Evolutionary conservation across 1,139 yeast species (phyloP), one percentile per base, ranked within the genome.

Genomic region (Pneumocystis canis): DNA sequence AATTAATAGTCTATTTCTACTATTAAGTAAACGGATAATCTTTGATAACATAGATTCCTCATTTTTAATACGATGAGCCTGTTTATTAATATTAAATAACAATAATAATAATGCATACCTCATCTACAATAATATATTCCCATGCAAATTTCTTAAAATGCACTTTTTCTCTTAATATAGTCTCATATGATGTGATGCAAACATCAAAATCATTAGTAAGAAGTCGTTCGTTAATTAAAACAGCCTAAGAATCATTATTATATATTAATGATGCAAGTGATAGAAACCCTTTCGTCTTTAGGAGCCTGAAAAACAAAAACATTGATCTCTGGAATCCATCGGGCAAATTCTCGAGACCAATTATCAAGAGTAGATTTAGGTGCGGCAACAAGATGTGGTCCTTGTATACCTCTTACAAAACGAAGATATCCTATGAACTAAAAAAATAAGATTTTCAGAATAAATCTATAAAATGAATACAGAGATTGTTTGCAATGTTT

Each of bases 301-400:
- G 82, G 83, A 62, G 98, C 98, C 71, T 89, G 96, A 39, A 92
- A 74, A 1, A 90, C 89, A 59, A 89, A 79, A 0, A 87, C 89
- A 66, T 85, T 84, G 7, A 92, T 94, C n/a, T 89, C 96, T 0
- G 97, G 97, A 0, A 97, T 89, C 97, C 97, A 92, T 70, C 82
- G 85, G 62, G 83, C 83, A 74, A 92, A 89, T 73, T 92, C 98
- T 71, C 97, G 81, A 69, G 88, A 79, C 98, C 98, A 92, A 73
- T 92, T 92, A 72, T 92, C 96, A 65, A 92, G 77, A 0, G 98
- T 92, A 0, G 96, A 88, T 72, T 92, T 92, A 3, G 98, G 98
- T 0, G 90, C 97, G 68, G 90, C 86, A 32, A 92, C 85, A 61
- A 92, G 81, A 71, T 86, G 90, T 0, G 98, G 98, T 0, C 98